phyloP scores from a whole-genome alignment of 2,329 filamentous ascomycete species.

The Clarireedia monteithiana region DNA sequence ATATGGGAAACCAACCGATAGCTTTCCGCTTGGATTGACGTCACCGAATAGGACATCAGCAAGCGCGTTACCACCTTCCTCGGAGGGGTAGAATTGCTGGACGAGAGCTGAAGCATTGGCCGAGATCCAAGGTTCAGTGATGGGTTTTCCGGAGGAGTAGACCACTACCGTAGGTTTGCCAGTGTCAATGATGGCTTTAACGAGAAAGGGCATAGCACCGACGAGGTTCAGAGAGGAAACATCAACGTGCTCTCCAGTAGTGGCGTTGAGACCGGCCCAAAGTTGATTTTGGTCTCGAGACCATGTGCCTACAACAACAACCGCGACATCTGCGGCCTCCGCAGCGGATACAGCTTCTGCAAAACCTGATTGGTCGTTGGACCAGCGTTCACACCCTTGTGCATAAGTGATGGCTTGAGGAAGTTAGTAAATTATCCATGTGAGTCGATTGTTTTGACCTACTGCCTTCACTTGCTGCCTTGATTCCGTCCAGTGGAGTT shows the following conservation, averaged over 20 bases:
- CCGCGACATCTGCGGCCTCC: slow-evolving; percentile 59
- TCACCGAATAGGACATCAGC: slow-evolving; percentile 73
- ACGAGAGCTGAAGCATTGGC: slow-evolving; percentile 55
- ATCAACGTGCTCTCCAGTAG: slow-evolving; percentile 69
- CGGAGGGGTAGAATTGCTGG: slow-evolving; percentile 68
- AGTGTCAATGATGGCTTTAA: slow-evolving; percentile 59
- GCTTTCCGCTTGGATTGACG: slow-evolving; percentile 57
- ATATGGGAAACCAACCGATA: slow-evolving; percentile 65
- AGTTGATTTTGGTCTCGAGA: slow-evolving; percentile 60
- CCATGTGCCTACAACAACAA: slow-evolving; percentile 71
- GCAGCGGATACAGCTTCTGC: slow-evolving; percentile 57
- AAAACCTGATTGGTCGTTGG: slow-evolving; percentile 60
- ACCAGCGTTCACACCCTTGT: slow-evolving; percentile 67
- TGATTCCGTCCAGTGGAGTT: slow-evolving; percentile 63
- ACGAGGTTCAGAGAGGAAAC: slow-evolving; percentile 56
- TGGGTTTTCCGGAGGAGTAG: slow-evolving; percentile 72
- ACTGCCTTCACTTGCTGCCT: slow-evolving; percentile 48
- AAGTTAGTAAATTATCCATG: not conserved
- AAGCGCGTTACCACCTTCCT: slow-evolving; percentile 77
- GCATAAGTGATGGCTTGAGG: slow-evolving; percentile 49
- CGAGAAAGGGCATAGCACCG: slow-evolving; percentile 60
- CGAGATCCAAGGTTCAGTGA: slow-evolving; percentile 67
- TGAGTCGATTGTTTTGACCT: not conserved
- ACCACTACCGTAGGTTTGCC: slow-evolving; percentile 72
- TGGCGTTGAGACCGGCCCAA: slow-evolving; percentile 64